Base-by-base conservation (phyloP, 2,329 filamentous ascomycete genomes). In the Epicoccum nigrum region DNA sequence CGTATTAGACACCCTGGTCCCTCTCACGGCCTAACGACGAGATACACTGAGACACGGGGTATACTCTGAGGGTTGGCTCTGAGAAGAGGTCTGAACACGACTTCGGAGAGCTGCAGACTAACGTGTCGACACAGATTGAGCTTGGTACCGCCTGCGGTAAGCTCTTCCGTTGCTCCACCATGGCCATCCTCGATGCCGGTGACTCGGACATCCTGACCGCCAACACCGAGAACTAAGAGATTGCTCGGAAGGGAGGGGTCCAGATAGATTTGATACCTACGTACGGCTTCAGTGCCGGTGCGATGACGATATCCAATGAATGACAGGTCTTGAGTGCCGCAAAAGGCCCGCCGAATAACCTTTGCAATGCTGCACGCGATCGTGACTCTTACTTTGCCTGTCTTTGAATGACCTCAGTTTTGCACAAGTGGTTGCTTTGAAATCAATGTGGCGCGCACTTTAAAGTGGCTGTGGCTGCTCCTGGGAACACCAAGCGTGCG, bases 141-240 rank as follows among this genome's bases (percentile, higher is more conserved):
- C 86, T 99, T 67, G 94, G 94, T 74, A 97, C 92, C 75, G 92
- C 92, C 69, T 97, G 92, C 83, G 94, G 94, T 84, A 97, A 97
- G 85, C 89, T 99, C 76, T 99, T 96, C 89, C 86, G 92, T 70
- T 96, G 90, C 87, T 93, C 90, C 67, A 96, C 92, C 80, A 95
- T 99, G 89, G 88, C 92, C 70, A 89, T 97, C 76, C 83, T 97
- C 67, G 94, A 99, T 80, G 92, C 92, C 76, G 94, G 70, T 78
- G 78, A 97, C 86, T 96, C 91, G 68, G 94, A 99, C 80, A 99
- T 99, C 79, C 86, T 99, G 71, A 87, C 82, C 80, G 86, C 90
- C 79, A 86, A 86, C 69, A 68, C 75, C 46, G 69, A 72, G 58
- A 79, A 78, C 62, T 65, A 64, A 65, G 54, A 38, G 50, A 49